Evolutionary conservation across 225 moss, liverwort and hornwort species (phyloP).

Genomic region (Takakia lepidozioides): DNA sequence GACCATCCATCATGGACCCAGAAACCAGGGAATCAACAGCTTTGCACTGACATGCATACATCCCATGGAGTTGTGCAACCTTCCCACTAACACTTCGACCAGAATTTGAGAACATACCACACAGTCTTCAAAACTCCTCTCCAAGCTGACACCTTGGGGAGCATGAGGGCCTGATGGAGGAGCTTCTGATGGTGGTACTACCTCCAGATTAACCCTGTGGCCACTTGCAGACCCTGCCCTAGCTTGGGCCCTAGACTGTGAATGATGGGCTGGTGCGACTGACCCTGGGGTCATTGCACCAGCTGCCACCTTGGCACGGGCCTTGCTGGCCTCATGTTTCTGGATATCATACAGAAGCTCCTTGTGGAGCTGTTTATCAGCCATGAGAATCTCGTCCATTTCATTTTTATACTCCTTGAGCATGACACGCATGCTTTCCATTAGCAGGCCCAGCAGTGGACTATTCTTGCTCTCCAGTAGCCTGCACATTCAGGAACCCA

Average conservation of each 20-base stretch:
- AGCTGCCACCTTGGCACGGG: conserved; percentile 41
- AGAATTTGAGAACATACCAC: neutral
- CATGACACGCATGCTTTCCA: conserved; percentile 57
- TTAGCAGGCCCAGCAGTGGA: conserved; percentile 44
- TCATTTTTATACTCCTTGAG: conserved; percentile 57
- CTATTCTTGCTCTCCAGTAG: conserved; percentile 45
- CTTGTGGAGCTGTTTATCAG: conserved; percentile 55
- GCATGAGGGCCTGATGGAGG: neutral
- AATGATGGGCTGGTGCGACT: conserved; percentile 7
- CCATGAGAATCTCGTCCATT: conserved; percentile 51
- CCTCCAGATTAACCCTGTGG: neutral
- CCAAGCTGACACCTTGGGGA: neutral
- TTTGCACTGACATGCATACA: neutral
- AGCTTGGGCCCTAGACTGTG: conserved; percentile 2
- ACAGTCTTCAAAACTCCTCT: neutral
- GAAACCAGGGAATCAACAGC: too few species aligned
- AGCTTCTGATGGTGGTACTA: neutral
- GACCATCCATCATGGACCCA: too few species aligned
- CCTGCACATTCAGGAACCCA: too few species aligned
- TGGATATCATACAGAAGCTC: conserved; percentile 61
- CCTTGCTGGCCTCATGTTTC: conserved; percentile 42
- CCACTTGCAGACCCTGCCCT: neutral
- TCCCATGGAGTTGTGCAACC: neutral
- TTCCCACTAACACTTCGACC: too few species aligned
- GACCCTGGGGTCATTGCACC: conserved; percentile 6